Percentiles rank a stretch among this genome's conserved stretches.
phyloP scores from a whole-genome alignment of 73 alveolate species.

The Diophrys sp. region DNA sequence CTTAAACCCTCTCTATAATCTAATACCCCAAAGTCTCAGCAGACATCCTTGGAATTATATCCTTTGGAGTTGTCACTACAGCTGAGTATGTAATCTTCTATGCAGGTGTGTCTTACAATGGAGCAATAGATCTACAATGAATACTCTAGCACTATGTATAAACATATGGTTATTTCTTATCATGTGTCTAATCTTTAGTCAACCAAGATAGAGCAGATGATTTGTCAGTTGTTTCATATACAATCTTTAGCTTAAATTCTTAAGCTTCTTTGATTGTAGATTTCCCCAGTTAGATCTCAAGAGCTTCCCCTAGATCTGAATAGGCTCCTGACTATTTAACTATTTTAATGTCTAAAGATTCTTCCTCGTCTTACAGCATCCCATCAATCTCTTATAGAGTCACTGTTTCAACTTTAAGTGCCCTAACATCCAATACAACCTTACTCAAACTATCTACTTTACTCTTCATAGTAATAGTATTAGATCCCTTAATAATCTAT shows the following conservation, averaged over 20 bases:
- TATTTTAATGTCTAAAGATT: no score
- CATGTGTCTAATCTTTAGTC: constrained; percentile 77
- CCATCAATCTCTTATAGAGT: no score
- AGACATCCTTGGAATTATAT: constrained; percentile 49
- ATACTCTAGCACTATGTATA: constrained; percentile 95
- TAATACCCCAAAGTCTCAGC: background rate
- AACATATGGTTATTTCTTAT: constrained; percentile 81
- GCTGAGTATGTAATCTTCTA: constrained; percentile 84
- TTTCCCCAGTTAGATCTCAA: no score
- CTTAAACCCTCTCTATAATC: no score
- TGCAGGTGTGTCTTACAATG: constrained; percentile 98
- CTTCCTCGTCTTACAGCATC: no score
- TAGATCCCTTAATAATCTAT: background rate
- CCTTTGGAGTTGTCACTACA: constrained; percentile 19
- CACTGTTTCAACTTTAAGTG: background rate
- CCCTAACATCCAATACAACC: background rate
- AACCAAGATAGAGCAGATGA: constrained; percentile 67
- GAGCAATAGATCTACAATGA: constrained; percentile 89
- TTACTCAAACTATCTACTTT: background rate
- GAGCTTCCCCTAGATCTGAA: no score
- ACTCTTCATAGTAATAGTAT: background rate
- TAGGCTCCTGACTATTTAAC: no score
- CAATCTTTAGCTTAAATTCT: background rate
- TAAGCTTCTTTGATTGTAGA: no score
- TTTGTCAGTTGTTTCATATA: constrained; percentile 58